Base-by-base conservation (phyloP, 2,329 filamentous ascomycete genomes). In the Epichloe gansuensis region DNA sequence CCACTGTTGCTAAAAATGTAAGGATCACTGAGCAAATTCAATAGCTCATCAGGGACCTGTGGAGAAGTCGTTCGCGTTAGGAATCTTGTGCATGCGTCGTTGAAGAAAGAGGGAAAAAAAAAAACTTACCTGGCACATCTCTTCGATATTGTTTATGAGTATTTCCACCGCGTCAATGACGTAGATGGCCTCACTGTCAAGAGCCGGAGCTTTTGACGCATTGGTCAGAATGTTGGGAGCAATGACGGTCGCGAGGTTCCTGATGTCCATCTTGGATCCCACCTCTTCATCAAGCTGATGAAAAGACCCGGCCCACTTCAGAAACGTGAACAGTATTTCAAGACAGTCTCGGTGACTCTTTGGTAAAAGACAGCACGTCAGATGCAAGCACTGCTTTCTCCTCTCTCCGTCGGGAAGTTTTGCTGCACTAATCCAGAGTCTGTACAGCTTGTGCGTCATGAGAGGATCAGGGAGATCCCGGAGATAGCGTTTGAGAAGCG, bases 221-320 rank as follows among this genome's bases (percentile, higher is more conserved):
- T 84, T 87, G 60, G 87, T 90, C 12, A 96, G 76, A 55, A 98
- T 89, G 62, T 98, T 98, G 0, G 93, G 93, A 5, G 91, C 90
- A 67, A 98, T 96, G 56, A 98, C 93, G 3, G 94, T 97, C 3
- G 93, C 89, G 56, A 98, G 78, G 63, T 98, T 98, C 72, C 95
- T 89, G 50, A 95, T 87, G 66, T 98, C 93, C 93, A 98, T 98
- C 75, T 97, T 96, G 60, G 91, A 96, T 27, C 93, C 93, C 23
- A 86, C 87, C 65, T 98, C 93, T 63, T 98, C 93, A 61, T 98
- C 93, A 13, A 98, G 84, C 63, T 96, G 90, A 56, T 94, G 91
- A 73, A 98, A 98, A 2, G 90, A 95, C 4, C 90, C 89, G 5
- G 90, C 89, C 91, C 93, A 98, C 63, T 95, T 95, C 46, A 98